Conservation (phyloP, 306 rosid genomes). For the Lathyrus sativus region DNA sequence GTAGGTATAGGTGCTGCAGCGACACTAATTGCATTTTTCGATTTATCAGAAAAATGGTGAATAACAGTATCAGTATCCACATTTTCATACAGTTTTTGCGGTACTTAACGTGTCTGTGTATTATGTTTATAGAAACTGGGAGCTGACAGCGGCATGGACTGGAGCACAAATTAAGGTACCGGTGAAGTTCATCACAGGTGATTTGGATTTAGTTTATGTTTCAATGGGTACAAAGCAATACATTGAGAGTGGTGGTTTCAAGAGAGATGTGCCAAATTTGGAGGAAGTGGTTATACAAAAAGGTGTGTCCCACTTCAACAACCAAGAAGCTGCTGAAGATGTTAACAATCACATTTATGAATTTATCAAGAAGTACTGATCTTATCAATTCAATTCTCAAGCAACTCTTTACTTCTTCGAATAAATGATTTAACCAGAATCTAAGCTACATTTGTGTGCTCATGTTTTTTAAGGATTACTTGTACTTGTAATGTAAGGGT, state of each 20-base stretch:
- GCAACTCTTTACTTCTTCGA: background rate
- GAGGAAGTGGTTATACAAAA: slow-evolving; percentile 44
- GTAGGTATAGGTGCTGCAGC: no score
- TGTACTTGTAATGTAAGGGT: no score
- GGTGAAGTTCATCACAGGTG: slow-evolving; percentile 39
- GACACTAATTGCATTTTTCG: no score
- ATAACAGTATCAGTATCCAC: no score
- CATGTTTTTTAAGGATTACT: no score
- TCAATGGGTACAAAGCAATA: slow-evolving; percentile 28
- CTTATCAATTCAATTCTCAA: background rate
- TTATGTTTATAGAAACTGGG: slow-evolving; percentile 41
- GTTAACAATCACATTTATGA: slow-evolving; percentile 32
- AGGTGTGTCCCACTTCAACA: slow-evolving; percentile 45
- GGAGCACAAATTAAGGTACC: slow-evolving; percentile 35
- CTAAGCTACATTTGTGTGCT: background rate
- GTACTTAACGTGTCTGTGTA: background rate
- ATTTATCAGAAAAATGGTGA: no score
- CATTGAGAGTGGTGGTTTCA: slow-evolving; percentile 38
- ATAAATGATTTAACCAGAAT: background rate
- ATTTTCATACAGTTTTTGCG: no score
- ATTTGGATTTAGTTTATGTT: slow-evolving; percentile 39
- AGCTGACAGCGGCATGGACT: slow-evolving; percentile 43
- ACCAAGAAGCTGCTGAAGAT: slow-evolving; percentile 42
- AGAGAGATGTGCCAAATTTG: slow-evolving; percentile 45
- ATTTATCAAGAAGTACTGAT: slow-evolving; percentile 35